phyloP scores from a whole-genome alignment of 2,329 filamentous ascomycete genomes.

The Phialocephala subalpina region DNA sequence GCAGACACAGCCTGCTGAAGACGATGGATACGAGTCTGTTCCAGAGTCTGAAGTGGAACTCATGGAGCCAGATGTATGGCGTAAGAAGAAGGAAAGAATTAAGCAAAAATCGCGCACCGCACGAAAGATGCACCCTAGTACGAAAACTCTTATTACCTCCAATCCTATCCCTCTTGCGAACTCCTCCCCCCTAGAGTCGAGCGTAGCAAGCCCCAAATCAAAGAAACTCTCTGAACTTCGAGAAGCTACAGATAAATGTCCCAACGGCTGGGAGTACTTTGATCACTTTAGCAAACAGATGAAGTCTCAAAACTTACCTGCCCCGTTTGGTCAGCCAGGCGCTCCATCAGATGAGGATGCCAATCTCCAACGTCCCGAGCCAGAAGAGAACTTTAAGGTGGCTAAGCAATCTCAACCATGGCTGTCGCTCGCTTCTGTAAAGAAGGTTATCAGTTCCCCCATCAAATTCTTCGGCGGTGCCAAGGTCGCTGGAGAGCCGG shows the following conservation, averaged over 20 bases:
- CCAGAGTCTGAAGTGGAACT: too few species aligned
- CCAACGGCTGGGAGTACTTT: background rate
- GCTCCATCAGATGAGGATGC: background rate
- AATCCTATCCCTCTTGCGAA: background rate
- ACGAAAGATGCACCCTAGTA: background rate
- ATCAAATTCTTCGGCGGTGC: background rate
- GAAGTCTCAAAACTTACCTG: background rate
- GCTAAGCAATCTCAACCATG: background rate
- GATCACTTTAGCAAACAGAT: background rate
- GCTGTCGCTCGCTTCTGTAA: background rate
- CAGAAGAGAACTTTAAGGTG: background rate
- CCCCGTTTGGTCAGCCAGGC: background rate
- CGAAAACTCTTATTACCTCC: background rate
- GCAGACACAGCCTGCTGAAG: background rate
- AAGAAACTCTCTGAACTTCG: background rate
- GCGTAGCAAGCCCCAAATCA: background rate
- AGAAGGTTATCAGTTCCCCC: background rate
- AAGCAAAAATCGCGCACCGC: too few species aligned
- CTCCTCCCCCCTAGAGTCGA: background rate
- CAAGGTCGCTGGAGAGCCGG: background rate
- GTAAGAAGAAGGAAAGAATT: too few species aligned
- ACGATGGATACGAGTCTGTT: background rate
- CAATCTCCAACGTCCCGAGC: background rate
- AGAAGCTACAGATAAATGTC: background rate
- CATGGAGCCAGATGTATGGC: too few species aligned